These are phyloP conservation scores for Chaetomium cochliodes DNA, from an alignment of 495 filamentous ascomycete species.

Conservation along the genomic window DNA sequence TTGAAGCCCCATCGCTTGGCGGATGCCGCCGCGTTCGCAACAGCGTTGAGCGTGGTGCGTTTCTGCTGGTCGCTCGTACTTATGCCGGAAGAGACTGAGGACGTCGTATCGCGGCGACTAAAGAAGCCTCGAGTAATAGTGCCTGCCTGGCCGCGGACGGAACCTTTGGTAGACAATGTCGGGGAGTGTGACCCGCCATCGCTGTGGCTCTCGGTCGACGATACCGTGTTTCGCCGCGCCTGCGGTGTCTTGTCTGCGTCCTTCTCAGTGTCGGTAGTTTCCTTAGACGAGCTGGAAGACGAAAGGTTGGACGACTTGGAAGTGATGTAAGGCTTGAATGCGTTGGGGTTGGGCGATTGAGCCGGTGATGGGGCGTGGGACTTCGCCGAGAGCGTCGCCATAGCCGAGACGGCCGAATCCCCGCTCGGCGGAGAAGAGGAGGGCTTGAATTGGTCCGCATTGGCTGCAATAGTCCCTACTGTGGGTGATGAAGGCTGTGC, in stretches of 20 bases:
- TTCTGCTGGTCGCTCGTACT: conserved; percentile 36
- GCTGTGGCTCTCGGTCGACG: conserved; percentile 39
- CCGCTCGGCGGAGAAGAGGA: conserved; percentile 50
- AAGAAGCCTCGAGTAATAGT: conserved; percentile 43
- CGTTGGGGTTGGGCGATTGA: conserved; percentile 49
- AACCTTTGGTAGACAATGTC: conserved; percentile 36
- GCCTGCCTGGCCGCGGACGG: conserved; percentile 40
- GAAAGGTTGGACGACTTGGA: conserved; percentile 43
- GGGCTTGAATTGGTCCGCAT: conserved; percentile 55
- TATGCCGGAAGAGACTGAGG: conserved; percentile 26
- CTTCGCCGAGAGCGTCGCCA: conserved; percentile 66
- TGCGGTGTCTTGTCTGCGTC: conserved; percentile 38
- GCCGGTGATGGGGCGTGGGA: conserved; percentile 56
- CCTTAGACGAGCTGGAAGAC: conserved; percentile 38
- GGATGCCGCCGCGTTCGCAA: conserved; percentile 70
- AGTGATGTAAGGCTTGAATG: conserved; percentile 43
- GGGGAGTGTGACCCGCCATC: conserved; percentile 34
- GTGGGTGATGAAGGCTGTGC: conserved; percentile 61
- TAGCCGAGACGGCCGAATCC: conserved; percentile 56
- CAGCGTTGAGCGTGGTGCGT: conserved; percentile 53
- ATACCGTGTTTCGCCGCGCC: conserved; percentile 46
- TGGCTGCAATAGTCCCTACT: conserved; percentile 60
- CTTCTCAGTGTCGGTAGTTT: conserved; percentile 37
- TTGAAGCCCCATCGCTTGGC: conserved; percentile 84
- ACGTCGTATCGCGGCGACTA: conserved; percentile 37